Evolutionary conservation across 129 eudicot species (phyloP).

Genomic region (Helianthus annuus): HanXRQr2.0-SUNRISE NC_035440.2:5866011-5866510

Average conservation of each 20-base stretch:
- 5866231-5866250: neutral
- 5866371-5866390: neutral
- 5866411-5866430: too few relatives aligned
- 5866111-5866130: conserved; percentile 20
- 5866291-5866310: neutral
- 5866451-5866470: too few relatives aligned
- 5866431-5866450: too few relatives aligned
- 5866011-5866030: conserved; percentile 38
- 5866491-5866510: too few relatives aligned
- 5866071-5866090: conserved; percentile 40
- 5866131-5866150: conserved; percentile 19
- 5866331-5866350: neutral
- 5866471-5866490: too few relatives aligned
- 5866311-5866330: neutral
- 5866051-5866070: conserved; percentile 39
- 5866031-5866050: conserved; percentile 39
- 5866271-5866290: too few relatives aligned
- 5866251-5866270: neutral
- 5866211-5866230: neutral
- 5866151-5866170: conserved; percentile 17
- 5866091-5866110: conserved; percentile 38
- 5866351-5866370: neutral
- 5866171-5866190: conserved; percentile 16
- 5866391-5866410: neutral
- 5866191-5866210: conserved; percentile 5